phyloP scores from a whole-genome alignment of 805 yeast species.

The Ogataea siamensis region DNA sequence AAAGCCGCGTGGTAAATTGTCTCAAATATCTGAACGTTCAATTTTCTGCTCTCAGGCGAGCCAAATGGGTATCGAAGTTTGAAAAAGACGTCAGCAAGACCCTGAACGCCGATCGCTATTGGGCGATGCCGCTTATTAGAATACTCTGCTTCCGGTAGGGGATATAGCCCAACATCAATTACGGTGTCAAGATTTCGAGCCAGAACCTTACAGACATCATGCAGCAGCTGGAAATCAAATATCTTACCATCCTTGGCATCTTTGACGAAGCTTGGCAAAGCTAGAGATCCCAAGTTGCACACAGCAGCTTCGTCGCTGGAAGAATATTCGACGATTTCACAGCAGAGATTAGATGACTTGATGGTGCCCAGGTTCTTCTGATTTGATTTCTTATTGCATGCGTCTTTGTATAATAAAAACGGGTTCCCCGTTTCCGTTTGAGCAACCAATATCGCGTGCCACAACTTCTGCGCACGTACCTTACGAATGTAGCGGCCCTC shows the following conservation, averaged over 20 bases:
- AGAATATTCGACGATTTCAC: slow-evolving; percentile 91
- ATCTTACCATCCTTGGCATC: slow-evolving; percentile 41
- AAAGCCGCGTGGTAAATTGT: slow-evolving; percentile 93
- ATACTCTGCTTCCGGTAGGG: slow-evolving; percentile 68
- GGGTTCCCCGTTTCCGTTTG: slow-evolving; percentile 98
- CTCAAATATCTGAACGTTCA: slow-evolving; percentile 87
- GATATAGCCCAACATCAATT: slow-evolving; percentile 84
- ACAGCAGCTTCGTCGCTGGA: slow-evolving; percentile 93
- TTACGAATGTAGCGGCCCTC: slow-evolving; percentile 64
- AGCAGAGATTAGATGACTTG: slow-evolving; percentile 90
- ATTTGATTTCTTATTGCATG: slow-evolving; percentile 83
- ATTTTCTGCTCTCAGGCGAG: slow-evolving; percentile 67
- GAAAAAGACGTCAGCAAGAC: slow-evolving; percentile 87
- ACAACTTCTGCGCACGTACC: slow-evolving; percentile 82
- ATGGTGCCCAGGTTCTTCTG: slow-evolving; percentile 91
- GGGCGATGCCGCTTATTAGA: slow-evolving; percentile 89
- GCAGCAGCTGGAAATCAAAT: slow-evolving; percentile 75
- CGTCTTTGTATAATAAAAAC: slow-evolving; percentile 89
- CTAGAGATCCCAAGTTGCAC: slow-evolving; percentile 90
- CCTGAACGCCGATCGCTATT: slow-evolving; percentile 97
- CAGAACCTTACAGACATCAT: slow-evolving; percentile 72
- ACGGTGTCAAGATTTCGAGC: slow-evolving; percentile 76
- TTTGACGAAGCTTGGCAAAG: slow-evolving; percentile 72
- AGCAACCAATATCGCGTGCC: slow-evolving; percentile 86
- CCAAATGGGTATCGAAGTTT: slow-evolving; percentile 82